Conservation (phyloP, 345 rosid species). For the Anacardium occidentale region DNA sequence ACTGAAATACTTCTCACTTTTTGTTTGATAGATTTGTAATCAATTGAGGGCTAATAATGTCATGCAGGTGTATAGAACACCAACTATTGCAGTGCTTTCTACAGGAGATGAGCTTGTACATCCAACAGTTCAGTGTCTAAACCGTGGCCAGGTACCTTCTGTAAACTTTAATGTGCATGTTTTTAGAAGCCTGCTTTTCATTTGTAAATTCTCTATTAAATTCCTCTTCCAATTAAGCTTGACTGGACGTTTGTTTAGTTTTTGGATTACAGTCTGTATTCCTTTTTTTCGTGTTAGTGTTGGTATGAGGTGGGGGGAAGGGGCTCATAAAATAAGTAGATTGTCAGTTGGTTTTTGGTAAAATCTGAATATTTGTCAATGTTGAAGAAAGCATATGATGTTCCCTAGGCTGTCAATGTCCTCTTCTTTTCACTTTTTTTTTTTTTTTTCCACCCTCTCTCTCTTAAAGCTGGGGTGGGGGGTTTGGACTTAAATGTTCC, state of each 20-base stretch:
- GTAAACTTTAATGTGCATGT: slow-evolving; percentile 1
- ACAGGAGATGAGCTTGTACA: slow-evolving; percentile 96
- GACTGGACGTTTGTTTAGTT: slow-evolving; percentile 10
- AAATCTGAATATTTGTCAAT: slow-evolving; percentile 7
- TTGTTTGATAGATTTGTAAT: slow-evolving; percentile 12
- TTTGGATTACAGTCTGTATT: not conserved
- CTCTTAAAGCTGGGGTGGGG: not conserved
- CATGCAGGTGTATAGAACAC: slow-evolving; percentile 72
- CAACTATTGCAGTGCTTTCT: slow-evolving; percentile 85
- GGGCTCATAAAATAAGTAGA: no score
- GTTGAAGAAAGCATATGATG: not conserved
- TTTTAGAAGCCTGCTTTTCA: not conserved
- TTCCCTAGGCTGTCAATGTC: not conserved
- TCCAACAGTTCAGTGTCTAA: slow-evolving; percentile 49
- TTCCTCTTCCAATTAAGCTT: not conserved
- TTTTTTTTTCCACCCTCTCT: no score
- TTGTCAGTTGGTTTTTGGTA: no score
- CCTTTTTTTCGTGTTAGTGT: not conserved
- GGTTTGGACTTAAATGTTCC: not conserved
- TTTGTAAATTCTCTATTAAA: not conserved
- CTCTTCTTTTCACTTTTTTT: not conserved
- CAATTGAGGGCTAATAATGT: slow-evolving; percentile 16
- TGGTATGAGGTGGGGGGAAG: no score
- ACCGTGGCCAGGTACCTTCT: slow-evolving; percentile 83
- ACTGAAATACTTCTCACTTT: slow-evolving; percentile 28